These are phyloP conservation scores for Solanum appendiculatum DNA, from an alignment of 257 asterid species.

Conservation along the genomic window DNA sequence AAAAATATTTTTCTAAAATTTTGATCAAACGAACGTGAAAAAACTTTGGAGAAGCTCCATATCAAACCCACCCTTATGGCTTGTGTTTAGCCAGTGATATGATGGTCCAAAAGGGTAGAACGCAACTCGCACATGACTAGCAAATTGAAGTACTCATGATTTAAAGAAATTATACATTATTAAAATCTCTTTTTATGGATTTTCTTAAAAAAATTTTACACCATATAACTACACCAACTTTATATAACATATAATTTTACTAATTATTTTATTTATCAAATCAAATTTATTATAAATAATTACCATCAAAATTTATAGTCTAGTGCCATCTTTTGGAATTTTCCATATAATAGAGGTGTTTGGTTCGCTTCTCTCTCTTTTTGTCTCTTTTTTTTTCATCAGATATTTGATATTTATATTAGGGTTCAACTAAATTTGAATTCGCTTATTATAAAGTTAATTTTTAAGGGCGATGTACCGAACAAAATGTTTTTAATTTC, in stretches of 20 bases:
- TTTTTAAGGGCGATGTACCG: rapidly evolving
- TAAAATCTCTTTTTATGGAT: background rate
- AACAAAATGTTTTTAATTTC: no score
- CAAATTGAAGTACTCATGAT: background rate
- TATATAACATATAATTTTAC: background rate
- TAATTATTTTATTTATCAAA: background rate
- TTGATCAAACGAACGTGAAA: background rate
- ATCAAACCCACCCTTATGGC: background rate
- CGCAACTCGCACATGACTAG: background rate
- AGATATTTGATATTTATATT: no score
- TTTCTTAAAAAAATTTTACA: background rate
- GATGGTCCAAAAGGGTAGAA: background rate
- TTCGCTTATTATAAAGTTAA: background rate
- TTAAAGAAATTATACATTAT: background rate
- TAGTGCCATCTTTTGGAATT: background rate
- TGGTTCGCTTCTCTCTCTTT: no score
- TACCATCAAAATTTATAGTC: background rate
- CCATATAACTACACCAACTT: background rate
- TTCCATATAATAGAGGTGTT: background rate
- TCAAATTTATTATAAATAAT: background rate
- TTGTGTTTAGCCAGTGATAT: background rate
- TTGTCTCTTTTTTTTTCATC: no score
- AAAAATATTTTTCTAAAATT: background rate
- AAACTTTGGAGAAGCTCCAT: background rate
- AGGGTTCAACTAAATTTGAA: background rate